phyloP scores from a whole-genome alignment of 2,329 filamentous ascomycete species.

The Fusarium sp. region DNA sequence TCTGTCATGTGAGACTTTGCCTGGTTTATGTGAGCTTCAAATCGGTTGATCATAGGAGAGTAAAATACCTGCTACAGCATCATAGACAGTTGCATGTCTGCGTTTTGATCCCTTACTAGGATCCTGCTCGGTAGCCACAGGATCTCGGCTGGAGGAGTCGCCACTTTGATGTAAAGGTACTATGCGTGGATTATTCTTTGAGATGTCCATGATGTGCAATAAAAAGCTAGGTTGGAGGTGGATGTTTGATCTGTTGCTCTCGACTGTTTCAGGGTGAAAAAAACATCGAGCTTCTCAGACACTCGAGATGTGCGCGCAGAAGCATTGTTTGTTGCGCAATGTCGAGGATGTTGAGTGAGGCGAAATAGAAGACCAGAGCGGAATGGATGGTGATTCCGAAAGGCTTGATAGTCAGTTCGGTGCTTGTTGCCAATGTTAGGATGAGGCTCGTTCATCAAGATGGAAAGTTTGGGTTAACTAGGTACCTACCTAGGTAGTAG shows the following conservation, averaged over 20 bases:
- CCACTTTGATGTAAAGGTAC: constrained; percentile 18
- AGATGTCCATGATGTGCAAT: constrained; percentile 19
- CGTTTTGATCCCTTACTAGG: constrained; percentile 33
- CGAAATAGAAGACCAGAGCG: neutral
- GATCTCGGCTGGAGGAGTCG: constrained; percentile 5
- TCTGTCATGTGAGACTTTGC: constrained; percentile 43
- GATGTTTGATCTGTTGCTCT: neutral
- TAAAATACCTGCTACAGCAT: constrained; percentile 73
- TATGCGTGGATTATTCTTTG: neutral
- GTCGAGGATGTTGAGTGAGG: neutral
- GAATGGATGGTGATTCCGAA: neutral
- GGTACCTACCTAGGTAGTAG: neutral
- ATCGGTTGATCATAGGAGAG: neutral
- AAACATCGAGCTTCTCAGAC: neutral
- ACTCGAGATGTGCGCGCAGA: neutral
- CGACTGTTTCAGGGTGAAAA: constrained; percentile 16
- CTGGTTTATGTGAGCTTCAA: constrained; percentile 43
- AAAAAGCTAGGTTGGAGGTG: neutral
- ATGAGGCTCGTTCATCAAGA: constrained; percentile 13
- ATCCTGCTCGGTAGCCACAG: constrained; percentile 13
- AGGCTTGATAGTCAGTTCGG: neutral
- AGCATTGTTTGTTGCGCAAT: constrained; percentile 21
- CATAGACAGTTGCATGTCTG: constrained; percentile 68
- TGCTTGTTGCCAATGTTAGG: neutral
- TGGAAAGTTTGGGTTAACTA: constrained; percentile 31